Base-by-base conservation (phyloP, 2,329 filamentous ascomycete species). In the Parastagonospora nodorum region DNA sequence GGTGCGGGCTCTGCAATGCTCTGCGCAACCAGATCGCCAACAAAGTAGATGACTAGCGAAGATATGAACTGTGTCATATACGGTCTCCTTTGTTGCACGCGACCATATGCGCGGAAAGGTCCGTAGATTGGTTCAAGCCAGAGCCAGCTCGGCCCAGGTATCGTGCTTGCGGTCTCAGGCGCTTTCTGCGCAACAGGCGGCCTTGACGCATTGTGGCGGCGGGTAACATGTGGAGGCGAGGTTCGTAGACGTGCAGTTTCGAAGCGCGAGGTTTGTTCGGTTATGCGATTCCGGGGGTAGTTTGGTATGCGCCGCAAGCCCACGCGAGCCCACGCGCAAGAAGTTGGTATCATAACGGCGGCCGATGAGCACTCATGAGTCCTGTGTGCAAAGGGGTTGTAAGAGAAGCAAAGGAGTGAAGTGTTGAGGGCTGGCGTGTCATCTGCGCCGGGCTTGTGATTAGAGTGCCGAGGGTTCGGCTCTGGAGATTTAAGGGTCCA, bases 31-130 rank as follows among this genome's bases (percentile, higher is more conserved):
- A 94, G 60, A 72, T 96, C 92, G 8, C 88, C 90, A 42, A 84
- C 82, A 33, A 92, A 80, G 68, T 92, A 96, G 51, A 96, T 90
- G 33, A 90, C 80, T 39, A 96, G 74, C 36, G 88, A 86, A 61
- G 84, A 91, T 58, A 82, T 80, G 53, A 96, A 72, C 77, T 97
- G 92, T 8, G 90, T 95, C n/a, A 82, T 76, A 67, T 90, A 89
- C 0, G 93, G 92, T 42, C 87, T 79, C 42, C 82, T 81, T 44
- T 84, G 78, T 75, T 96, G 91, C 40, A 86, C 83, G 16, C 86
- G 82, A 12, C 83, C 86, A 69, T 94, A 96, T 38, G 74, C 76
- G 44, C 76, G 73, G 54, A 80, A 77, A 8, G 78, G 78, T 31
- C 66, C 67, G 36, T 74, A 72, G 43, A 79, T 69, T 8, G 77